Evolutionary conservation across 345 rosid species (phyloP), one percentile per base, ranked within the genome.

Genomic region (sweet orange (Citrus sinensis)): DNA sequence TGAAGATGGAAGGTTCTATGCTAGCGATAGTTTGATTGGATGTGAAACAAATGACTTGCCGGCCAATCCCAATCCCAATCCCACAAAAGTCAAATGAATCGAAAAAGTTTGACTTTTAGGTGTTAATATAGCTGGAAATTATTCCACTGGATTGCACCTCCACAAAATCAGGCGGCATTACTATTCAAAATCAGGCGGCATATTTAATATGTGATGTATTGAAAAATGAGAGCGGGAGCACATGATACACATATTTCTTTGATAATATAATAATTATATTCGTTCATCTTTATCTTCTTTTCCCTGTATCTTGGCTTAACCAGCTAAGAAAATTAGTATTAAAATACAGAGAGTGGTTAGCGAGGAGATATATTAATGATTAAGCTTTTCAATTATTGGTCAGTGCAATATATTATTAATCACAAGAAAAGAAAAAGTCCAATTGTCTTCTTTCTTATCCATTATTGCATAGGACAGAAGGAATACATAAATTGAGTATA

Each of bases 391-490:
- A 29, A 55, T 62, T 51, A 32, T 80, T 74, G 17, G 32, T 62
- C n/a, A 9, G 16, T 6, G 7, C 5, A 22, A 22, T 11, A 24
- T 22, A 42, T 25, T 40, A 20, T 10, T 10, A 22, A 40, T 11
- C 16, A 4, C 7, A 67, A 24, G 16, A 34, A 22, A n/a, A 68
- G 30, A 42, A 14, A 14, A 35, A 69, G 72, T 54, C 54, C 54
- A 34, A 29, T 71, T 71, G 74, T 67, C 56, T 42, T 59, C 77
- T 72, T 59, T 74, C 74, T 67, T 74, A 67, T 82, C 82, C 80
- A 60, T 65, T 32, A 60, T 67, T 68, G 75, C 72, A 76, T 39
- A 24, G 67, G 51, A 46, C 13, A 46, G 51, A 11, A 46, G 51
- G 78, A 74, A 42, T 67, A 7, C 34, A 75, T 71, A 65, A 71